Evolutionary conservation across 768 basidiomycete species (phyloP), one percentile per base, ranked within the genome.

Genomic region (Saitozyma sp.): DNA sequence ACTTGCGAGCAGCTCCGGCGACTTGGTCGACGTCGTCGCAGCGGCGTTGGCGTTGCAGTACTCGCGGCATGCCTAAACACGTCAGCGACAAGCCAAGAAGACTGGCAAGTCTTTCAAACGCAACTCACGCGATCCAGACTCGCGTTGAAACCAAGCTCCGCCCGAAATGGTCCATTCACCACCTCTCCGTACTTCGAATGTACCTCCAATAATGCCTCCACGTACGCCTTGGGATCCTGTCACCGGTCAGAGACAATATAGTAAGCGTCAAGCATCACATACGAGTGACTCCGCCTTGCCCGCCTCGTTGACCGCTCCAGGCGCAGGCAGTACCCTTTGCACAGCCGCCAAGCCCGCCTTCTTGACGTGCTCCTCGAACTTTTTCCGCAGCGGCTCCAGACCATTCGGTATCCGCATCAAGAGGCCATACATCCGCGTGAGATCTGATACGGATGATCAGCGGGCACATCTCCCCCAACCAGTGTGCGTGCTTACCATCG

Each of bases 341-440:
- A 97, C 89, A 1, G 91, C 89, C 37, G 86, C 85, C 62, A 91
- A 78, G 38, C 95, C 95, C 13, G 90, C 86, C 73, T 87, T 86
- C 84, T 95, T 96, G 76, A 98, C 95, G 78, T 96, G 93, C 68
- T 90, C 88, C 81, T 94, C 94, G 74, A 97, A 99, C 74, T 86
- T 88, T 83, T 89, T 90, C 71, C 92, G 85, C 58, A 97, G 80
- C 0, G 92, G 93, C 70, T 95, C 91, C 61, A 97, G 82, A 7
- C 94, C 95, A 69, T 92, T 88, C 16, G 87, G 86, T 63, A 97
- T 94, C 41, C 94, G 89, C 11, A 89, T 88, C 20, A 98, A 83
- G n/a, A 97, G 83, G 9, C 88, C 84, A 80, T 96, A 97, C 91
- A 97, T 96, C 49, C 94, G 85, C 69, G 91, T 91, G 49, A 99